Evolutionary conservation across 2,329 filamentous ascomycete genomes (phyloP), one percentile per base, ranked within the genome.

Genomic region (Fusarium subtropicale): DNA sequence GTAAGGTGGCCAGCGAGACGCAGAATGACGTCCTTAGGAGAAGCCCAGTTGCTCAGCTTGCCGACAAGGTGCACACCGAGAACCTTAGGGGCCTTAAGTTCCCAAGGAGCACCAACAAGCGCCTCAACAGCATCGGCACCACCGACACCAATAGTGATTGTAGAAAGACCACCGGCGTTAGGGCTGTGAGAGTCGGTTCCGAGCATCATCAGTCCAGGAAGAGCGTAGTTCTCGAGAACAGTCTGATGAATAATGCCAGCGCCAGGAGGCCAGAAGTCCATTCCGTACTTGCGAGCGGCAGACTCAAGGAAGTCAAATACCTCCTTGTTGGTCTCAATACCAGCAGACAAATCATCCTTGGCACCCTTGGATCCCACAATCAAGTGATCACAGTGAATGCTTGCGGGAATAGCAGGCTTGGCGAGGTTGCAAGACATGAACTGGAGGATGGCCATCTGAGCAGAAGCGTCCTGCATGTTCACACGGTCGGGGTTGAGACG

Each of bases 371-470:
- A 91, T 59, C 95, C 96, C 31, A 98, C 95, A 82, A 99, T 98
- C 90, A 99, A 91, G 81, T 99, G 96, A 83, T 99, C 96, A 82
- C 96, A 99, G 84, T 99, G 96, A 74, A 98, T 97, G 79, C 94
- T 97, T 50, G 96, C 95, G 13, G 96, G 96, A 51, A 99, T 95
- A 12, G 94, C 94, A 3, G 96, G 97, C 63, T 89, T 89, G 30
- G 91, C 92, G 56, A 99, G 86, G 57, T 93, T 92, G 81, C 96
- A 99, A 30, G 92, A 93, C 95, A 99, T 99, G 86, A 99, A 99
- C 82, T 99, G 96, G 74, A 99, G 84, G 70, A 99, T 84, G 3
- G 96, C 96, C 96, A 99, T 99, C 83, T 99, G 96, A 8, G 96
- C 96, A 31, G 93, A 97, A 16, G 96, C 96, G 84, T 99, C 96